These are phyloP conservation scores for Mangifera indica DNA, from an alignment of 345 rosid species.

Conservation along the genomic window DNA sequence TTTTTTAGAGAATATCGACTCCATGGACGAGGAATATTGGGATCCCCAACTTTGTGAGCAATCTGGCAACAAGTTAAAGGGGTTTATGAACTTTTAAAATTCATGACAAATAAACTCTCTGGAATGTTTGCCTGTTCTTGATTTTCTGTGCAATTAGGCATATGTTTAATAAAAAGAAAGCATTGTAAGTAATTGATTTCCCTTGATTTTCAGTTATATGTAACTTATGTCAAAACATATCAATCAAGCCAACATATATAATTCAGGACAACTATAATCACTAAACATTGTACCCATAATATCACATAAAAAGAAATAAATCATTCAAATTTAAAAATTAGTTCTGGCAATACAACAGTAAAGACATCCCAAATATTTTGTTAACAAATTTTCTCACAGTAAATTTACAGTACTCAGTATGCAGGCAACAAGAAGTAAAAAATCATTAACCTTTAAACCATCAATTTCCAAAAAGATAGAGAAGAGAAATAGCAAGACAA, in stretches of 20 bases:
- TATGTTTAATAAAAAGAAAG: not conserved
- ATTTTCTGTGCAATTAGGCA: not conserved
- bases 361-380: not conserved
- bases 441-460: not conserved
- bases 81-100: slow-evolving; percentile 7
- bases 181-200: not conserved
- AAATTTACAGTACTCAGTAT: not conserved
- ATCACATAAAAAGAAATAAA: not conserved
- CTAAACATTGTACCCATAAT: not conserved
- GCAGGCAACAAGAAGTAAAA: not conserved
- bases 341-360: not conserved
- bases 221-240: not conserved
- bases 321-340: not conserved
- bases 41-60: slow-evolving; percentile 75
- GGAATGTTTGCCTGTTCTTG: not conserved
- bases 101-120: not conserved
- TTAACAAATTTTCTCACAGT: not conserved
- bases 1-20: slow-evolving; percentile 68
- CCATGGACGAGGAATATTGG: slow-evolving; percentile 75
- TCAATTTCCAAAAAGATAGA: not conserved
- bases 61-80: slow-evolving; percentile 37
- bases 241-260: not conserved
- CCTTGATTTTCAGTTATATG: not conserved
- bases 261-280: not conserved
- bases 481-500: slow-evolving; percentile 8